phyloP scores from a whole-genome alignment of 352 stramenopile genomes.

The Pythium rishiriense region DNA sequence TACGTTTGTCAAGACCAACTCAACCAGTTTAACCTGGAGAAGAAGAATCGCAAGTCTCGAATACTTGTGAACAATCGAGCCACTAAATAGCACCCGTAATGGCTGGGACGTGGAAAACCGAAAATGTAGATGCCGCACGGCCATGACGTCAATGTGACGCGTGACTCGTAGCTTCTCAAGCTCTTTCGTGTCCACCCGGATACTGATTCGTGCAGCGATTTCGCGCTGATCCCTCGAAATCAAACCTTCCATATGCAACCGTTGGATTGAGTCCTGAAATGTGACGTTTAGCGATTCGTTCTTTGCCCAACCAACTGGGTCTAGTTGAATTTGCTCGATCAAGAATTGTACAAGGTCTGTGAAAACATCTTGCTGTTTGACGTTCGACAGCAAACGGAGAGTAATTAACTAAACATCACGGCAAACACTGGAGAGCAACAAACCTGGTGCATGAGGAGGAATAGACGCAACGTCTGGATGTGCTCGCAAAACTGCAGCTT shows the following conservation, averaged over 20 bases:
- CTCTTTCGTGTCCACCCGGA: conserved; percentile 52
- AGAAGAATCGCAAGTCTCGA: conserved; percentile 54
- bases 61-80: conserved; percentile 61
- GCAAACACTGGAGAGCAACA: neutral
- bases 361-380: conserved; percentile 68
- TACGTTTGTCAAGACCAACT: conserved; percentile 60
- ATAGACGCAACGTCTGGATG: conserved; percentile 49
- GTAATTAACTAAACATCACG: too few species aligned
- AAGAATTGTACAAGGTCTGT: conserved; percentile 44
- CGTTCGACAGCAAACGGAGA: neutral
- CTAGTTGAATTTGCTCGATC: conserved; percentile 51
- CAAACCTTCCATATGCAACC: conserved; percentile 43
- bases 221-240: conserved; percentile 38
- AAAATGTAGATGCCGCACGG: conserved; percentile 60
- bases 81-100: conserved; percentile 62
- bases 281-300: conserved; percentile 55
- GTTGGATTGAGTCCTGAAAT: conserved; percentile 55
- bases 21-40: conserved; percentile 67
- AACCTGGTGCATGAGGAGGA: conserved; percentile 80
- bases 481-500: conserved; percentile 54
- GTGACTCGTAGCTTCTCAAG: conserved; percentile 36
- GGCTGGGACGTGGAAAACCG: conserved; percentile 49
- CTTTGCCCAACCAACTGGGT: conserved; percentile 59
- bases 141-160: conserved; percentile 52
- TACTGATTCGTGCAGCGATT: conserved; percentile 44